Conservation (phyloP, 2,329 filamentous ascomycete species). For the Mollisia scopiformis region DNA sequence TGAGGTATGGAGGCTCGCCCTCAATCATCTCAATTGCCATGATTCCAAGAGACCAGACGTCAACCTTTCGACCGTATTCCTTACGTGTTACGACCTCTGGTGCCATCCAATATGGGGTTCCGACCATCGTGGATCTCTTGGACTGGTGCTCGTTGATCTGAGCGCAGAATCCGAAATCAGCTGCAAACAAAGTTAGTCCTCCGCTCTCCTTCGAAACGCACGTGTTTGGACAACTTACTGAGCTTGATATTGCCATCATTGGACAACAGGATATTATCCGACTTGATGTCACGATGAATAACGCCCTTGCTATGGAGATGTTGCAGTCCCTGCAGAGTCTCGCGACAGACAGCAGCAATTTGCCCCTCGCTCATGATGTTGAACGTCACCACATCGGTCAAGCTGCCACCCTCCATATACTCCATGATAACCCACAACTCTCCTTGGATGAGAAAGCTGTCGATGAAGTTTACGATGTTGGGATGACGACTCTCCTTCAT, state of each 20-base stretch:
- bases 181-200: slow-evolving; percentile 51
- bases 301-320: slow-evolving; percentile 97
- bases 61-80: slow-evolving; percentile 97
- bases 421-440: slow-evolving; percentile 99
- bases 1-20: slow-evolving; percentile 95
- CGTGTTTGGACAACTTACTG: slow-evolving; percentile 60
- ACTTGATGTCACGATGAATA: slow-evolving; percentile 98
- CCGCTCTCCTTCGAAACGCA: background rate
- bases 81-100: slow-evolving; percentile 97
- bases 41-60: slow-evolving; percentile 98
- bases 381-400: slow-evolving; percentile 98
- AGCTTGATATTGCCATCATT: slow-evolving; percentile 97
- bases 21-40: slow-evolving; percentile 99
- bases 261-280: slow-evolving; percentile 94
- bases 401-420: slow-evolving; percentile 97
- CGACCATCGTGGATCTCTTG: slow-evolving; percentile 98
- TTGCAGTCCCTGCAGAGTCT: slow-evolving; percentile 89
- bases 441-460: slow-evolving; percentile 87
- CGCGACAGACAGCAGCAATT: slow-evolving; percentile 92
- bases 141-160: slow-evolving; percentile 97
- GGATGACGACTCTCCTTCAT: slow-evolving; percentile 99
- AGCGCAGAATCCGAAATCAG: slow-evolving; percentile 98
- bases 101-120: slow-evolving; percentile 99
- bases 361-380: slow-evolving; percentile 99
- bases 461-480: slow-evolving; percentile 99